Base-by-base conservation (phyloP, 805 yeast genomes). In the Yamadazyma insecticola region DNA sequence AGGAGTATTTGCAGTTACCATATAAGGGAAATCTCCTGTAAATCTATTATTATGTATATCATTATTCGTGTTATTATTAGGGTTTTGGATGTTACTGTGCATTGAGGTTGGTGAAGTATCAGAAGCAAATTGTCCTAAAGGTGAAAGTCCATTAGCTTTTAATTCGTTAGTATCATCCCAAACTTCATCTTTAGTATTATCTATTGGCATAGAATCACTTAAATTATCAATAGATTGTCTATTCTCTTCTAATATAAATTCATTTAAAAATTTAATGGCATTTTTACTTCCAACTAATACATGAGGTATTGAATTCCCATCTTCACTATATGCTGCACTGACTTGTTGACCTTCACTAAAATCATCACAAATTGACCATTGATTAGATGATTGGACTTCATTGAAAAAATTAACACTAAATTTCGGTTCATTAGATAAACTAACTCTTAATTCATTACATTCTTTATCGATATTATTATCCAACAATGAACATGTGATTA, bases 311-410 rank as follows among this genome's bases (percentile, higher is more conserved):
- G 72, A 70, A 3, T 76, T 64, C 2, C 85, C 84, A 4, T 53
- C 57, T 18, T 69, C 73, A 12, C 70, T 67, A 48, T 63, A 76
- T 0, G 92, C 90, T 36, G 69, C 71, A 33, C 75, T 76, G 5
- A 84, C 92, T 50, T 83, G 90, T 47, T 81, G 87, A 10, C 85
- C 89, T 46, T 83, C 92, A 36, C 86, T 78, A 43, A 84, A 84
- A 55, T 84, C 94, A 36, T 81, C 90, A 55, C 90, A 82, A 16
- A 81, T 78, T 1, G 84, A 78, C 89, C 89, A 81, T 45, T 77
- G 83, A 50, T 79, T 79, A 15, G 68, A 53, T 40, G 70, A 64
- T 23, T 70, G 63, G 30, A 68, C 67, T 12, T 75, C 74, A 44
- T 74, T 70, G 35, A 77, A 61, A 51, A 82, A 83, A 46, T 78